phyloP scores from a whole-genome alignment of 169 alveolate genomes.

The Eimeria praecox region DNA sequence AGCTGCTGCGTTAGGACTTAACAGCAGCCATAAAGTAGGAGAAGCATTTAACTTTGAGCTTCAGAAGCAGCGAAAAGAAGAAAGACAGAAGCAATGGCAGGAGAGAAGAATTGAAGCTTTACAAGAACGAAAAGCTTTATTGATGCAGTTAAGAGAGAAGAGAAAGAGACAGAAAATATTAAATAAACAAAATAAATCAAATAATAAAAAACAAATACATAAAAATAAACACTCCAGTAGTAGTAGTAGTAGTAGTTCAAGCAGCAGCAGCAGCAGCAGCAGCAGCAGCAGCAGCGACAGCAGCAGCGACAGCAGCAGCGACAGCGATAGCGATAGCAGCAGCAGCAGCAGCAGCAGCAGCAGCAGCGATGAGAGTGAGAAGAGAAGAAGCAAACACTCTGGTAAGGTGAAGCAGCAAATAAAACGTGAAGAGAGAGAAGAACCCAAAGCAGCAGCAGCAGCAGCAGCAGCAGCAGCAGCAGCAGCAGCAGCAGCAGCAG shows the following conservation, averaged over 20 bases:
- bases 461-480: not conserved
- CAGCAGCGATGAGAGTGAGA: not conserved
- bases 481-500: not conserved
- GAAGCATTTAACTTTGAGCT: conserved; percentile 79
- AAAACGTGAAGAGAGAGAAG: conserved; percentile 11
- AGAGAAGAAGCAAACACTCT: not conserved
- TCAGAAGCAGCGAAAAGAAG: conserved; percentile 53
- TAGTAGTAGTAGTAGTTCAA: conserved; percentile 12
- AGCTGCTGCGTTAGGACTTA: conserved; percentile 77
- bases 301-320: conserved; percentile 39
- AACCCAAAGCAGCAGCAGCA: too few species aligned
- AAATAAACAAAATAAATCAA: not conserved
- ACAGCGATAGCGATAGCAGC: not conserved
- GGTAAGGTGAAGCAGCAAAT: not conserved
- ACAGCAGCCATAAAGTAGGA: conserved; percentile 59
- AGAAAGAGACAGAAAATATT: not conserved
- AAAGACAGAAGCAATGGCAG: conserved; percentile 74
- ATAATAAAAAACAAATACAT: not conserved
- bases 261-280: conserved; percentile 45
- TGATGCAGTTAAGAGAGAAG: conserved; percentile 18
- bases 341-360: conserved; percentile 15
- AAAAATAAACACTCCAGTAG: not conserved
- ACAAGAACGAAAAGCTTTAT: conserved; percentile 50
- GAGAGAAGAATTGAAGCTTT: conserved; percentile 40
- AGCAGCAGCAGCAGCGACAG: conserved; percentile 65